Conservation (phyloP, 306 rosid species). For the Lathyrus oleraceus region DNA sequence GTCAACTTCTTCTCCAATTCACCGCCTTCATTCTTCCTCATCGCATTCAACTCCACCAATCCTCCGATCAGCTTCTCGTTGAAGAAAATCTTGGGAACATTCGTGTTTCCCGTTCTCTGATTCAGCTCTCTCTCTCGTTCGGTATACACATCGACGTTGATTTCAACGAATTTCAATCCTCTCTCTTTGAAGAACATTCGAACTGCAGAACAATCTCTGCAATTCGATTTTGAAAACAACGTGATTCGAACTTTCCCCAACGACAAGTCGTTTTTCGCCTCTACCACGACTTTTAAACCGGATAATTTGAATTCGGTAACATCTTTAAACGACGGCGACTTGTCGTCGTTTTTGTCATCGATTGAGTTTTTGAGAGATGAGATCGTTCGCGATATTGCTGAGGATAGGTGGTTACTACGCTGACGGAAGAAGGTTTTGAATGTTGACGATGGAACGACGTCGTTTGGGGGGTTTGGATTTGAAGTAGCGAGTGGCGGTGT, state of each 20-base stretch:
- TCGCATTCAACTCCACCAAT: constrained; percentile 67
- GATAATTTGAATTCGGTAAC: constrained; percentile 67
- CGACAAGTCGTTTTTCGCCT: constrained; percentile 35
- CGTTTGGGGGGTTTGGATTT: not conserved
- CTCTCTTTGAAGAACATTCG: constrained; percentile 58
- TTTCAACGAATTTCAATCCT: constrained; percentile 69
- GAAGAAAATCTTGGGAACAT: constrained; percentile 87
- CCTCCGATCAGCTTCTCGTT: constrained; percentile 81
- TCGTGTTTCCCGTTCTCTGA: constrained; percentile 55
- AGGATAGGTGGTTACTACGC: constrained; percentile 55
- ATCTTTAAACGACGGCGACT: not conserved
- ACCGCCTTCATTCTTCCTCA: constrained; percentile 67
- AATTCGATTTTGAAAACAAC: constrained; percentile 81
- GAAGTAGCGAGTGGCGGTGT: constrained; percentile 48
- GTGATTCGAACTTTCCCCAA: constrained; percentile 50
- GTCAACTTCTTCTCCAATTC: constrained; percentile 50
- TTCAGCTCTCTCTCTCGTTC: constrained; percentile 64
- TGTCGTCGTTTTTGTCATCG: not conserved
- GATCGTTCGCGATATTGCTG: constrained; percentile 51
- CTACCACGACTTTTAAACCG: constrained; percentile 65
- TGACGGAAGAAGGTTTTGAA: constrained; percentile 60
- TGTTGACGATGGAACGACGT: constrained; percentile 16
- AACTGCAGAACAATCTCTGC: constrained; percentile 83
- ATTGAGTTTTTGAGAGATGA: constrained; percentile 45
- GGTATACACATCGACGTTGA: constrained; percentile 75